Base-by-base conservation (phyloP, 2,329 filamentous ascomycete species). In the Hirsutella rhossiliensis region DNA sequence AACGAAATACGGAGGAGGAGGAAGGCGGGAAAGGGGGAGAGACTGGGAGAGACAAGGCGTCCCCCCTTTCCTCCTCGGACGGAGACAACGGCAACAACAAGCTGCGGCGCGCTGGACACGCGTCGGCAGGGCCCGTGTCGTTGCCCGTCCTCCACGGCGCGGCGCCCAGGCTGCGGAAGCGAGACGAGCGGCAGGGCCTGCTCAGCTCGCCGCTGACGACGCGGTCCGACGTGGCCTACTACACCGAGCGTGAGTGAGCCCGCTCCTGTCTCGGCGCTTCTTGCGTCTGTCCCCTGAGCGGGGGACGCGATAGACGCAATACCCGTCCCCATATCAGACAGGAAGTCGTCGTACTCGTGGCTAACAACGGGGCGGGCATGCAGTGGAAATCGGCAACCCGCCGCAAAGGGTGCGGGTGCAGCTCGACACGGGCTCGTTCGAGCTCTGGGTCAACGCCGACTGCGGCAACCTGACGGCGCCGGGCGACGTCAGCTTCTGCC, bases 371-470 rank as follows among this genome's bases (percentile, higher is more conserved):
- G 28, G 9, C 27, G 13, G 8, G 6, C 7, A 11, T 2, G 20
- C 29, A 54, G 52, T 76, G 49, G 63, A 65, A 46, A 69, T 78
- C 41, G 75, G 75, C 40, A 76, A 67, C 3, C 75, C 75, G 13
- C 60, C 67, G 1, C 75, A 78, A 49, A 53, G 64, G 2, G 67
- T 77, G 42, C 72, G 64, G 45, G 71, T 76, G 11, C 73, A 76
- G 53, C 56, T 79, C 44, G 75, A 79, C 54, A 78, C 76, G 1
- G 74, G 75, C 39, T 78, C 73, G 11, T 77, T 75, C 50, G 75
- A 78, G 60, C 63, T 78, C 29, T 78, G 75, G 75, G 69, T 78
- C 7, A 86, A 87, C 53, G 72, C 78, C 0, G 68, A 72, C 41
- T 76, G 72, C 52, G 73, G 70, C 8, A 55, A 56, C 2, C 62